Conservation (phyloP, 768 basidiomycete genomes). For the Leccinum longicurvipes region DNA sequence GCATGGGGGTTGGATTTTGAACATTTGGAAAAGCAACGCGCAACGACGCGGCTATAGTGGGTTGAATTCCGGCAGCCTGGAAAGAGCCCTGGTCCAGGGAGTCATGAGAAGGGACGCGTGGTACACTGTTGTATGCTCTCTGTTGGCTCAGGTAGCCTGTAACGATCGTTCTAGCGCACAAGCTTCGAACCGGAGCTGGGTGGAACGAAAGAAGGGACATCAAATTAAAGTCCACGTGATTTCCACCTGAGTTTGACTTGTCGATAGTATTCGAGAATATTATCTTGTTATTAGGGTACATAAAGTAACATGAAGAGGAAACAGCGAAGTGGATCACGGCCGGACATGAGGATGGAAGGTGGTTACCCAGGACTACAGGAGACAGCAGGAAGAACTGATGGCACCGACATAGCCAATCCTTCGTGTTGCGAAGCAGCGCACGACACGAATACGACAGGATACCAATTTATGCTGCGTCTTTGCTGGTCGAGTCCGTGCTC, state of each 20-base stretch:
- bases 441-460: conserved; percentile 1
- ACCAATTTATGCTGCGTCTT: conserved; percentile 8
- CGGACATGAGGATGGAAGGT: conserved; percentile 28
- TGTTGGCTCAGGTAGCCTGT: conserved; percentile 29
- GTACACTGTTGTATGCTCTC: conserved; percentile 6
- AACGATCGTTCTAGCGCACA: conserved; percentile 19
- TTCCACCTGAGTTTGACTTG: too few relatives aligned
- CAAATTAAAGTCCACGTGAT: conserved; percentile 24
- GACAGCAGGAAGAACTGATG: conserved; percentile 1
- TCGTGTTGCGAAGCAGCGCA: conserved; percentile 1
- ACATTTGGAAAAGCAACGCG: conserved; percentile 61
- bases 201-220: conserved; percentile 25
- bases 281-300: too few relatives aligned
- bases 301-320: not conserved
- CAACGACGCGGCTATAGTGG: conserved; percentile 47
- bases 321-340: not conserved
- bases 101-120: not conserved
- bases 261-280: too few relatives aligned
- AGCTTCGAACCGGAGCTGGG: conserved; percentile 12
- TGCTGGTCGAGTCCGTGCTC: conserved; percentile 3
- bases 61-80: conserved; percentile 51
- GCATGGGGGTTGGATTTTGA: conserved; percentile 53
- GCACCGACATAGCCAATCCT: conserved; percentile 4
- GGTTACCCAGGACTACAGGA: conserved; percentile 7
- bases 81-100: conserved; percentile 32